phyloP scores from a whole-genome alignment of 768 basidiomycete genomes.

The Lactarius hengduanensis region DNA sequence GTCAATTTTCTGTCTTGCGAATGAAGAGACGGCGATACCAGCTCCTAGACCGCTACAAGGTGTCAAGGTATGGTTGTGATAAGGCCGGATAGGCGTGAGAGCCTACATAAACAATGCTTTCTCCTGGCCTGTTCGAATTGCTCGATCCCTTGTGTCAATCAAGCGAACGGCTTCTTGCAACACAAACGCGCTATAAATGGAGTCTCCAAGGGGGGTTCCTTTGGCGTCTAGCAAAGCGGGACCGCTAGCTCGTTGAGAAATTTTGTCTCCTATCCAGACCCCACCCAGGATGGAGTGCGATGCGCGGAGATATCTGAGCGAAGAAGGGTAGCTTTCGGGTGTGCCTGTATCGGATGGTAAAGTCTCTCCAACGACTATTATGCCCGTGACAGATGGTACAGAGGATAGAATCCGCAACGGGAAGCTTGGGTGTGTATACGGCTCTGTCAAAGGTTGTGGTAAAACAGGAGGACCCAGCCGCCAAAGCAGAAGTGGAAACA shows the following conservation, averaged over 20 bases:
- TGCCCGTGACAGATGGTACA: constrained; percentile 70
- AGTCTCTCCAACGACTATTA: constrained; percentile 79
- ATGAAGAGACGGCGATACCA: constrained; percentile 76
- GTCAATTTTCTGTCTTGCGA: constrained; percentile 63
- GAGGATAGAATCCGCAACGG: constrained; percentile 68
- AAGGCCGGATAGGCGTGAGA: background rate
- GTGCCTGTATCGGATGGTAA: constrained; percentile 37
- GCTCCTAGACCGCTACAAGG: constrained; percentile 76
- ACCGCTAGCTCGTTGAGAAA: constrained; percentile 33
- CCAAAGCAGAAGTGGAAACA: constrained; percentile 40
- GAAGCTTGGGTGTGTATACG: constrained; percentile 51
- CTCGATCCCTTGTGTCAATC: constrained; percentile 50
- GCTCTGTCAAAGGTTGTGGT: constrained; percentile 48
- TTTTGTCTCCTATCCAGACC: constrained; percentile 68
- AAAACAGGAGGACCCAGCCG: constrained; percentile 49
- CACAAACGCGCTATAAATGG: constrained; percentile 81
- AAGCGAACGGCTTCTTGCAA: constrained; percentile 84
- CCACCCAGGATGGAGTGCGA: constrained; percentile 61
- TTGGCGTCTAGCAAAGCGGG: constrained; percentile 49
- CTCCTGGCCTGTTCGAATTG: constrained; percentile 39
- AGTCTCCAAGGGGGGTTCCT: constrained; percentile 62
- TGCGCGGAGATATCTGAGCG: constrained; percentile 47
- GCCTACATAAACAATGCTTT: constrained; percentile 73
- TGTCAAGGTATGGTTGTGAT: constrained; percentile 15
- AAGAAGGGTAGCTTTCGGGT: constrained; percentile 32